Conservation (phyloP, 139 green algal species). For the Chlamydomonas sp. region DNA sequence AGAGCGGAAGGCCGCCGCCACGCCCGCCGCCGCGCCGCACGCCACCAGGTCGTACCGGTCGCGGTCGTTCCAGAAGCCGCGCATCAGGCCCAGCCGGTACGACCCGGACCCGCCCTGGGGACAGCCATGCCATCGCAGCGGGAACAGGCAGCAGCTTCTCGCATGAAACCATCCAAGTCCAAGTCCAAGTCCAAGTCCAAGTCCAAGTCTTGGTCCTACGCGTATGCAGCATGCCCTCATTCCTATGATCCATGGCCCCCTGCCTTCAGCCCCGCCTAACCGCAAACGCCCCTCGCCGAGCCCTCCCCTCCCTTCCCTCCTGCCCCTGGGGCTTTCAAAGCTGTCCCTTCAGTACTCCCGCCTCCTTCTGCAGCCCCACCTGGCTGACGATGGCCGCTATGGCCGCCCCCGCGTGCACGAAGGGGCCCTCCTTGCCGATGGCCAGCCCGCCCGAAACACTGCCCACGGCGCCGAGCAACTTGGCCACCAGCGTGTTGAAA, state of each 20-base stretch:
- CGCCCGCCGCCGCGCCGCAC: slow-evolving; percentile 77
- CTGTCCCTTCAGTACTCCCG: too few relatives aligned
- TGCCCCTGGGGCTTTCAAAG: too few relatives aligned
- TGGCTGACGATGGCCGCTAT: slow-evolving; percentile 72
- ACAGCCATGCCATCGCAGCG: background rate
- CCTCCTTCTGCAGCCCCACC: slow-evolving; percentile 23
- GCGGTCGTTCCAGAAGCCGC: slow-evolving; percentile 76
- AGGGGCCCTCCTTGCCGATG: slow-evolving; percentile 88
- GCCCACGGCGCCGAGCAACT: slow-evolving; percentile 67
- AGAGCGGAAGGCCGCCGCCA: slow-evolving; percentile 85
- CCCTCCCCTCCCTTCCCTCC: too few relatives aligned
- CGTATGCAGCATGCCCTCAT: too few relatives aligned
- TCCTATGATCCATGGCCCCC: too few relatives aligned
- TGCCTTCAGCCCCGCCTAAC: too few relatives aligned
- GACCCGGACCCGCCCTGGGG: slow-evolving; percentile 48
- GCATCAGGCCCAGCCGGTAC: slow-evolving; percentile 52
- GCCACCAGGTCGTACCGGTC: slow-evolving; percentile 82
- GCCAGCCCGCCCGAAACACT: slow-evolving; percentile 82
- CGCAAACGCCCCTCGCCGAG: too few relatives aligned
- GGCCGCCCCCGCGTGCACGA: slow-evolving; percentile 82
- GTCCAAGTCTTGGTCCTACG: too few relatives aligned
- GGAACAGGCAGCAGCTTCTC: background rate
- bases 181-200: too few relatives aligned
- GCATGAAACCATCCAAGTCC: too few relatives aligned
- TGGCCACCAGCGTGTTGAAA: slow-evolving; percentile 78